A percentile compares a stretch with the other conserved stretches of the same genome.
Conservation (phyloP, 306 rosid genomes). For the Sophora flavescens region DNA sequence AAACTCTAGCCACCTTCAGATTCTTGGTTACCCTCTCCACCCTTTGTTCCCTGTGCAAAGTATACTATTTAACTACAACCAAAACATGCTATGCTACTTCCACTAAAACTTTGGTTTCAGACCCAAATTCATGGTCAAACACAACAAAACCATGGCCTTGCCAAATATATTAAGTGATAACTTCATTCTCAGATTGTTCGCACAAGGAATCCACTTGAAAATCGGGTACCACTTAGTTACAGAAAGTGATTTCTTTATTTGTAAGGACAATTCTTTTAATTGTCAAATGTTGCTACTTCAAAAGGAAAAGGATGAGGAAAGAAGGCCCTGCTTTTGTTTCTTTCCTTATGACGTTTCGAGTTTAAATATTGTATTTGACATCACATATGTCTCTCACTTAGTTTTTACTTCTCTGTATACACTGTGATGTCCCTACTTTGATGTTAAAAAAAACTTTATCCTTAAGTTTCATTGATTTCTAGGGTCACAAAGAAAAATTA, state of each 20-base stretch:
- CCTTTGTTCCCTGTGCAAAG: slow-evolving; percentile 77
- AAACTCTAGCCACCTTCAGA: slow-evolving; percentile 95
- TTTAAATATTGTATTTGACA: too few species aligned
- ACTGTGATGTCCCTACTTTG: too few species aligned
- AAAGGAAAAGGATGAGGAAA: neutral
- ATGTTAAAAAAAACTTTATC: too few species aligned
- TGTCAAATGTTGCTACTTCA: slow-evolving; percentile 12
- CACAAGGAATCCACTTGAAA: neutral
- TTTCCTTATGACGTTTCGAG: neutral
- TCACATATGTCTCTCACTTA: too few species aligned
- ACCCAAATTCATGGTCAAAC: neutral
- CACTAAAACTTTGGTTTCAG: neutral
- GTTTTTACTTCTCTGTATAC: too few species aligned
- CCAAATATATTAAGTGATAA: neutral
- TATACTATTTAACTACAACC: slow-evolving; percentile 39
- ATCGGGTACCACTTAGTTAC: slow-evolving; percentile 11
- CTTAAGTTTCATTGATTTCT: neutral
- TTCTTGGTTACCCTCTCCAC: slow-evolving; percentile 89
- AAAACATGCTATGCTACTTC: too few species aligned
- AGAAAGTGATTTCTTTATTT: slow-evolving; percentile 19
- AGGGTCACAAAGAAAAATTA: neutral
- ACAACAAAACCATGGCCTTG: too few species aligned
- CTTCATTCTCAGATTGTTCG: neutral
- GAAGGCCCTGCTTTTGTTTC: neutral
- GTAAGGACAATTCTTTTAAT: neutral